A percentile compares a stretch with the other conserved stretches of the same genome.
phyloP scores from a whole-genome alignment of 305 asterid genomes.

The Solanum chacoense region DNA sequence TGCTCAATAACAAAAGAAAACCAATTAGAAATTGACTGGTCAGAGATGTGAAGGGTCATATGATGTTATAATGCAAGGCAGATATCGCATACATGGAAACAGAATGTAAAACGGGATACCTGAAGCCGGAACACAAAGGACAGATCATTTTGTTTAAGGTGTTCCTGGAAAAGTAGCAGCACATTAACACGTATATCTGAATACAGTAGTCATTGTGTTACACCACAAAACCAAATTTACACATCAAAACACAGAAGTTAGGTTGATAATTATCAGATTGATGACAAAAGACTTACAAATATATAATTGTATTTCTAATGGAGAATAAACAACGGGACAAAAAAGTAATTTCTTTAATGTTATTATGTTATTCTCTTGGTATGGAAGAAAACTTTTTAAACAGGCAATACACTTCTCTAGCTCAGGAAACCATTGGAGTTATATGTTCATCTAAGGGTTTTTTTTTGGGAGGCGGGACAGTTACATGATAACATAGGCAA shows the following conservation, averaged over 20 bases:
- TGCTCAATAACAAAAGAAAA: background rate
- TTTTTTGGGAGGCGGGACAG: background rate
- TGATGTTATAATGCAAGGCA: background rate
- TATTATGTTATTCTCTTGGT: background rate
- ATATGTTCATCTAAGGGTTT: background rate
- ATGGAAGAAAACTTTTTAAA: background rate
- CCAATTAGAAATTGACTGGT: background rate
- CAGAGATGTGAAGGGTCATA: background rate
- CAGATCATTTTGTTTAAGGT: constrained; percentile 89
- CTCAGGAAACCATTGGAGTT: background rate
- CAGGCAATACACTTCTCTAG: background rate
- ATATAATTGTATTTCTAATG: background rate
- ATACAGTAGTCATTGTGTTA: background rate
- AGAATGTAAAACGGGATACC: constrained; percentile 31
- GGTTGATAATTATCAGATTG: background rate
- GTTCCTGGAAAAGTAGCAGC: constrained; percentile 60
- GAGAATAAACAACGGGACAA: background rate
- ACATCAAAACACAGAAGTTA: background rate
- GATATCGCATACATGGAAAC: background rate
- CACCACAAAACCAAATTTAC: background rate
- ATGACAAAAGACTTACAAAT: background rate
- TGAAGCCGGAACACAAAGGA: constrained; percentile 97
- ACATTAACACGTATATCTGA: constrained; percentile 6
- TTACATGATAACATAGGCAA: background rate
- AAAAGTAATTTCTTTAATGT: background rate